phyloP scores from a whole-genome alignment of 208 protist species.

The Leishmania mexicana region DNA sequence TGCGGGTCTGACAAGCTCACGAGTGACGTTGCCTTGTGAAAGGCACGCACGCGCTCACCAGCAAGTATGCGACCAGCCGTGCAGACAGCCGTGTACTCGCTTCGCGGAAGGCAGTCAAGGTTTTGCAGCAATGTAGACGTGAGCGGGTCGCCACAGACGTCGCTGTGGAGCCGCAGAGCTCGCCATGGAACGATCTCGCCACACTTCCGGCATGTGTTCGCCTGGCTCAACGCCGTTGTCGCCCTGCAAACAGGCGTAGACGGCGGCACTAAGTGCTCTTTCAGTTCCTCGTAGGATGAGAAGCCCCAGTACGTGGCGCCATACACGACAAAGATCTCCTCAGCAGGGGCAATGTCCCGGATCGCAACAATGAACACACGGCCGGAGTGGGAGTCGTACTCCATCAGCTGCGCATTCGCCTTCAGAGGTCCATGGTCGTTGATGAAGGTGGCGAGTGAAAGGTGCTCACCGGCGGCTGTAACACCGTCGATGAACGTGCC shows the following conservation, averaged over 20 bases:
- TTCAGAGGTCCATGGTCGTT: slow-evolving; percentile 76
- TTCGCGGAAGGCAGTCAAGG: slow-evolving; percentile 72
- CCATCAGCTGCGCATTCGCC: slow-evolving; percentile 82
- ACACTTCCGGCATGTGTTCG: slow-evolving; percentile 59
- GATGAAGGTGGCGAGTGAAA: slow-evolving; percentile 89
- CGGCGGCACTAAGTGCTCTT: slow-evolving; percentile 10
- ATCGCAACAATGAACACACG: slow-evolving; percentile 84
- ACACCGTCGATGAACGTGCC: slow-evolving; percentile 77
- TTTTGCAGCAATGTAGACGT: slow-evolving; percentile 41
- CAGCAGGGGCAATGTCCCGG: slow-evolving; percentile 69
- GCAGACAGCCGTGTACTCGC: slow-evolving; percentile 65
- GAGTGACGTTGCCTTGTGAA: slow-evolving; percentile 57
- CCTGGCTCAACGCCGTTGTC: slow-evolving; percentile 13
- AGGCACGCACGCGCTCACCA: slow-evolving; percentile 29
- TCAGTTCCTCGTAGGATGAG: slow-evolving; percentile 71
- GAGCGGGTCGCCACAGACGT: slow-evolving; percentile 73
- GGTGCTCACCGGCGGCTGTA: slow-evolving; percentile 52
- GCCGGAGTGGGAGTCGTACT: slow-evolving; percentile 73
- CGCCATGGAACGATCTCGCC: slow-evolving; percentile 53
- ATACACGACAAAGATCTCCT: slow-evolving; percentile 87
- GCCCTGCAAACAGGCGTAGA: not conserved
- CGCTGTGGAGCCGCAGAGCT: slow-evolving; percentile 49
- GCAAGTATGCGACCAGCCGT: slow-evolving; percentile 42
- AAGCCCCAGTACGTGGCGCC: slow-evolving; percentile 89
- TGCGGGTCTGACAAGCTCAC: slow-evolving; percentile 77